Evolutionary conservation across 2,329 filamentous ascomycete species (phyloP).

Genomic region (Rasamsonia emersonii): DNA sequence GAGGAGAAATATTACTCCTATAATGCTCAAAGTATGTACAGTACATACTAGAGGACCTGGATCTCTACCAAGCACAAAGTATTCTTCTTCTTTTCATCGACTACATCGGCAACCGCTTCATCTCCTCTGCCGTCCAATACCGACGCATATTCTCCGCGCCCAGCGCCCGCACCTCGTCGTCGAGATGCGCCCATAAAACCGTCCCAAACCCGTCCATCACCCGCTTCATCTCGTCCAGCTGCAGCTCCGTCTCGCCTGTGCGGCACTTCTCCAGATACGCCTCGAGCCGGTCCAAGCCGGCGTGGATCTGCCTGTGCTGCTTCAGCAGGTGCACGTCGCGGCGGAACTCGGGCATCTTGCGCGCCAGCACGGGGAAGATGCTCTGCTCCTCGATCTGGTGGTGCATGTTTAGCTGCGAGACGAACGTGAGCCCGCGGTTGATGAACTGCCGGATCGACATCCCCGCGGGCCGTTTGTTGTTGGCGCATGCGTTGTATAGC

Average conservation of each 20-base stretch:
- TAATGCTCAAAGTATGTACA: too few species aligned
- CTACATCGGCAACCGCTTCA: conserved; percentile 61
- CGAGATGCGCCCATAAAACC: conserved; percentile 74
- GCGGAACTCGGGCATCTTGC: conserved; percentile 70
- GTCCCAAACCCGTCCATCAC: conserved; percentile 71
- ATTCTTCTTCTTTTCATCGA: too few species aligned
- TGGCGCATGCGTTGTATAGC: conserved; percentile 57
- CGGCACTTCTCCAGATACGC: conserved; percentile 57
- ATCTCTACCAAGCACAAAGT: too few species aligned
- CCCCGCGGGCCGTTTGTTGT: conserved; percentile 49
- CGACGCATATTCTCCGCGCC: conserved; percentile 80
- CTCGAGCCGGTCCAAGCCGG: conserved; percentile 60
- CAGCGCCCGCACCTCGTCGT: conserved; percentile 71
- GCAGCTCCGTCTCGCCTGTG: conserved; percentile 52
- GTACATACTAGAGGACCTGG: too few species aligned
- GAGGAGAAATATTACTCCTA: too few species aligned
- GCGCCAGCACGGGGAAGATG: conserved; percentile 69
- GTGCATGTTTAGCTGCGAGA: conserved; percentile 62
- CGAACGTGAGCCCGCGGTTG: conserved; percentile 58
- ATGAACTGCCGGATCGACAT: conserved; percentile 65
- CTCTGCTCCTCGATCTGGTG: conserved; percentile 76
- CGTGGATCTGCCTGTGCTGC: conserved; percentile 73
- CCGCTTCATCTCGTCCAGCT: conserved; percentile 51
- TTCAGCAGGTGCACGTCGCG: conserved; percentile 56
- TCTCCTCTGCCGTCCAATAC: conserved; percentile 72